Percentiles rank a stretch among this genome's conserved stretches.
Conservation (phyloP, 345 rosid species). For the Viola odorata region DNA sequence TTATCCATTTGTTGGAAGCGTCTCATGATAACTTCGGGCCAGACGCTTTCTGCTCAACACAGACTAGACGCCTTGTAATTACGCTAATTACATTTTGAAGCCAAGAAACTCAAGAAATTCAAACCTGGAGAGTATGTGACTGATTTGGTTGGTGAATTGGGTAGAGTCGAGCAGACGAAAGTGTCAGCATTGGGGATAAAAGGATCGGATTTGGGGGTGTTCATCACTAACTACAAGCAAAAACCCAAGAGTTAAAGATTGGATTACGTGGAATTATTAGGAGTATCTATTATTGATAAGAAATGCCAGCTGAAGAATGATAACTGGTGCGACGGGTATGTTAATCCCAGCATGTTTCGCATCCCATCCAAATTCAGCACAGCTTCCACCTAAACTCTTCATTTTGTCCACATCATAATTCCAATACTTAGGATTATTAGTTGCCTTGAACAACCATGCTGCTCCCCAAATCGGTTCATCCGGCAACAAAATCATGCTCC, state of each 20-base stretch:
- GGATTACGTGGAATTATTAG: neutral
- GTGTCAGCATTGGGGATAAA: slow-evolving; percentile 34
- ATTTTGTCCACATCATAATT: slow-evolving; percentile 29
- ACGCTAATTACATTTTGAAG: neutral
- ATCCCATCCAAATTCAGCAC: slow-evolving; percentile 30
- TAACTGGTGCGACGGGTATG: slow-evolving; percentile 15
- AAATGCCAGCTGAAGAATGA: no score
- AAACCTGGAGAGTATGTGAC: slow-evolving; percentile 47
- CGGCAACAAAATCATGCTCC: slow-evolving; percentile 1
- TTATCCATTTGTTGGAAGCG: no score
- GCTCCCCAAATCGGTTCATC: slow-evolving; percentile 26
- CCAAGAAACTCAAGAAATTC: neutral
- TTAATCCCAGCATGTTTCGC: slow-evolving; percentile 22
- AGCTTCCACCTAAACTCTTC: slow-evolving; percentile 17
- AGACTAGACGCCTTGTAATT: no score
- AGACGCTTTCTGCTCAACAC: no score
- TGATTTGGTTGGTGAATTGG: slow-evolving; percentile 45
- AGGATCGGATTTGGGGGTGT: slow-evolving; percentile 7
- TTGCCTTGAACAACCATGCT: slow-evolving; percentile 26
- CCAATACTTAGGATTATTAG: slow-evolving; percentile 34
- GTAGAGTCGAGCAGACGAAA: slow-evolving; percentile 39
- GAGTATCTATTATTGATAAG: neutral
- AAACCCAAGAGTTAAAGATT: neutral
- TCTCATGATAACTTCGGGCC: no score
- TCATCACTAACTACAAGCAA: slow-evolving; percentile 21